A percentile compares a stretch with the other conserved stretches of the same genome.
These are phyloP conservation scores for Chlamydomonas reinhardtii DNA, from an alignment of 163 green algal species.

Conservation along the genomic window DNA sequence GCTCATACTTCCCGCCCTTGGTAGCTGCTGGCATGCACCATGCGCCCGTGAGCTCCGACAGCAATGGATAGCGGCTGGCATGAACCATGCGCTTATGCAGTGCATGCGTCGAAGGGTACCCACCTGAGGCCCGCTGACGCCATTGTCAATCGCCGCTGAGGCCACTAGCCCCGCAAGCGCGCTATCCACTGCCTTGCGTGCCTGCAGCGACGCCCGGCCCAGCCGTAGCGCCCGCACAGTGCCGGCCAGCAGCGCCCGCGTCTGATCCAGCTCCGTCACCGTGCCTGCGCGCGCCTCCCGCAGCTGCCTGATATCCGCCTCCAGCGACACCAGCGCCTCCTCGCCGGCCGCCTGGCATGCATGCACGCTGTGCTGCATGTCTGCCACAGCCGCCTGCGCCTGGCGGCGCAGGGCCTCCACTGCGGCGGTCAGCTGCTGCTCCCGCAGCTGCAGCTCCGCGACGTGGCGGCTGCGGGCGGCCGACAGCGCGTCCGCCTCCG, in stretches of 20 bases:
- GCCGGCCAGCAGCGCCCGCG: not conserved
- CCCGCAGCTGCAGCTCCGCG: slow-evolving; percentile 27
- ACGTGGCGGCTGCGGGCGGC: not conserved
- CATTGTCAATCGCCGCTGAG: not conserved
- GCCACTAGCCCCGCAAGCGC: slow-evolving; percentile 1
- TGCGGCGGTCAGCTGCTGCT: slow-evolving; percentile 22
- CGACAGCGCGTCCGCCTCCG: slow-evolving; percentile 41
- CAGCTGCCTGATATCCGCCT: not conserved
- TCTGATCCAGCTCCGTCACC: not conserved
- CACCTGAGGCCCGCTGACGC: slow-evolving; percentile 3
- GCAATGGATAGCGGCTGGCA: too few relatives aligned
- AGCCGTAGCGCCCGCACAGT: slow-evolving; percentile 7
- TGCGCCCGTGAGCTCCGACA: too few relatives aligned
- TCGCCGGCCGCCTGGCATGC: not conserved
- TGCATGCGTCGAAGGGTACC: too few relatives aligned
- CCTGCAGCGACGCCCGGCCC: slow-evolving; percentile 2
- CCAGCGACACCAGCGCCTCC: not conserved
- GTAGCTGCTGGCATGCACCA: too few relatives aligned
- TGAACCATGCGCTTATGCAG: too few relatives aligned
- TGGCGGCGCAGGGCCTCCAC: not conserved
- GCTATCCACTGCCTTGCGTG: not conserved
- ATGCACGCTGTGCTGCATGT: not conserved
- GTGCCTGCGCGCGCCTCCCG: not conserved
- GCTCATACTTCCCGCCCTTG: too few relatives aligned
- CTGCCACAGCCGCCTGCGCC: not conserved